A percentile compares a stretch with the other conserved stretches of the same genome.
These are phyloP conservation scores for Rhododendron molle DNA, from an alignment of 148 eudicot species.

Conservation along the genomic window DNA sequence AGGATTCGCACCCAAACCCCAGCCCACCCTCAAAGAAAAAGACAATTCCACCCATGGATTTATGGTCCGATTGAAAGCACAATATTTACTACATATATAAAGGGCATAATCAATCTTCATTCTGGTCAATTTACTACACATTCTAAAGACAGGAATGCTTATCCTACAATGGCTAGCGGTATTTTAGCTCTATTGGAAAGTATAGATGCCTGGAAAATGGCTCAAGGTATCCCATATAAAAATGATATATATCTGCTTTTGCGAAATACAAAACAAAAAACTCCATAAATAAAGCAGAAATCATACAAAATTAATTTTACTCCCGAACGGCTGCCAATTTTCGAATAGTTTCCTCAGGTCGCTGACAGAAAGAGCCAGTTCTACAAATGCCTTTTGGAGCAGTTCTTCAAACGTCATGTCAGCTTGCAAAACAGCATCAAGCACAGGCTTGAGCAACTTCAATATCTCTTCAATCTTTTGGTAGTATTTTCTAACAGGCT, in stretches of 20 bases:
- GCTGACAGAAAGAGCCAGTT: conserved; percentile 43
- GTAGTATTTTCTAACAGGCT: conserved; percentile 56
- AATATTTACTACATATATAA: background rate
- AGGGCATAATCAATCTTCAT: background rate
- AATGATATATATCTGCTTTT: background rate
- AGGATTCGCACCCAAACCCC: background rate
- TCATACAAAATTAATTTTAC: conserved; percentile 89
- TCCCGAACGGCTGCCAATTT: conserved; percentile 71
- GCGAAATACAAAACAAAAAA: background rate
- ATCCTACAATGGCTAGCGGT: background rate
- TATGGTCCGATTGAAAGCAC: background rate
- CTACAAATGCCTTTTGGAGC: conserved; percentile 48
- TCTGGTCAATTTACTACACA: background rate
- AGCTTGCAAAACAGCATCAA: conserved; percentile 56
- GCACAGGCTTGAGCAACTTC: conserved; percentile 68
- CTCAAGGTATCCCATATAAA: background rate
- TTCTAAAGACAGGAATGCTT: background rate
- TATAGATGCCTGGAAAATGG: background rate
- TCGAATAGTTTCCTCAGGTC: conserved; percentile 69
- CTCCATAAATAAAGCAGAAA: conserved; percentile 7
- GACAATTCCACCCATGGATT: background rate
- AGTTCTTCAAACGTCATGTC: conserved; percentile 53
- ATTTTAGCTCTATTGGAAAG: background rate
- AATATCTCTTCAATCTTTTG: conserved; percentile 68
- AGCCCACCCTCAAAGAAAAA: background rate